Evolutionary conservation across 192 early-diverging fungal genomes (phyloP), one percentile per base, ranked within the genome.

Genomic region (Coemansia sp.): DNA sequence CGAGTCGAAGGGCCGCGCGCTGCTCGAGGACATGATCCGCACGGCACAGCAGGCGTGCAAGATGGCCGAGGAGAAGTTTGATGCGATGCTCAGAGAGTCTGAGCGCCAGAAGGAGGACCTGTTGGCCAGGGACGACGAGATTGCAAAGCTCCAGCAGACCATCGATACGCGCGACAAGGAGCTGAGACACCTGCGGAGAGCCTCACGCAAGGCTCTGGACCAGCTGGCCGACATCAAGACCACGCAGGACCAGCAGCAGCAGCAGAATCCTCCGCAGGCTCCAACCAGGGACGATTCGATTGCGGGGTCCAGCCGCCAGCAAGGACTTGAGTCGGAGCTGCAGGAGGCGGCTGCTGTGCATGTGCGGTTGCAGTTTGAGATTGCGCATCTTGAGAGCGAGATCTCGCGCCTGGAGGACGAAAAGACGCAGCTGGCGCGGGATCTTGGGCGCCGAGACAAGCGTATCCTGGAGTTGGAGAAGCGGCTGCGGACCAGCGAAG

Each of bases 31-130:
- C 58, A 80, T 80, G 77, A 74, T 80, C 40, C 56, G 72, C 52
- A 80, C 77, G 6, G 77, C 77, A 17, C 77, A 80, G 68, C 71
- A 80, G 61, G 77, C 77, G 41, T 74, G 77, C 72, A 80, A 70
- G 65, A 41, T 71, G 62, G 77, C 65, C 15, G 72, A 80, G 44
- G 68, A 70, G 14, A 67, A 71, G 65, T 47, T 80, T 0, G 64
- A 59, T 17, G 23, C 61, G 36, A 71, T 79, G 70, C 37, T 57
- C 31, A 56, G 29, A 17, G 78, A 80, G 20, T 27, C 57, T 14
- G 67, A 66, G 6, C 22, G 17, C 33, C 65, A 72, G 17, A 60
- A 38, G 14, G 19, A 58, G 44, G 37, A 55, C n/a, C 30, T 71
- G 42, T 45, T 47, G 10, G 54, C 61, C 27, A 67, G 58, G 54